Evolutionary conservation across 2,329 filamentous ascomycete species (phyloP), one percentile per base, ranked within the genome.

Genomic region (Xylaria sp.): DNA sequence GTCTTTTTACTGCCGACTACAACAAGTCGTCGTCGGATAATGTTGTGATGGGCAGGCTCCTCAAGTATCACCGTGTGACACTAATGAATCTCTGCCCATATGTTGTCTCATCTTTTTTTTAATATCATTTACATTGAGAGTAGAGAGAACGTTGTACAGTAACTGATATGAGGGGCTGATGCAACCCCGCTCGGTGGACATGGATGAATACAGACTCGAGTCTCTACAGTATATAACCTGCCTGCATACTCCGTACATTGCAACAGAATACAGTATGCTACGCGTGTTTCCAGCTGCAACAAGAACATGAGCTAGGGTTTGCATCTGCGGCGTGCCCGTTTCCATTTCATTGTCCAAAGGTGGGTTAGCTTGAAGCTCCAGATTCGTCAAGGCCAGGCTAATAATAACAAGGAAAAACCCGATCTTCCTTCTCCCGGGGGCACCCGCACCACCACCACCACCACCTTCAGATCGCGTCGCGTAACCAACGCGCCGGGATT

Each of bases 401-500:
- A 70, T 65, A 58, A 54, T 66, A 67, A 56, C 13, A 59, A 56
- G 59, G 61, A 63, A 31, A 64, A 63, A 31, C 48, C 66, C 49
- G 63, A 56, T 56, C 63, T 58, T 58, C 44, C 57, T 58, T 51
- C 59, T 57, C 49, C 44, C 20, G 59, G 61, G 42, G 26, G 40
- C n/a, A 13, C 60, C 67, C 65, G 51, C 67, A 69, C 61, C n/a
- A 11, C 60, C 67, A 60, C 60, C 67, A 60, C 36, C 67, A 23
- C 23, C 23, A 67, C 59, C 61, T 60, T 66, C 42, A 40, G 23
- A 61, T 59, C 70, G 69, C 62, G 70, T 69, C 65, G 68, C 70
- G 65, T 72, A 57, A 40, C 54, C 70, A 70, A 70, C 74, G 73
- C 74, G 73, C 54, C 63, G 69, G 65, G 65, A 65, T 66, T 58